These are phyloP conservation scores for Candida ficus DNA, from an alignment of 805 yeast genomes.

Conservation along the genomic window DNA sequence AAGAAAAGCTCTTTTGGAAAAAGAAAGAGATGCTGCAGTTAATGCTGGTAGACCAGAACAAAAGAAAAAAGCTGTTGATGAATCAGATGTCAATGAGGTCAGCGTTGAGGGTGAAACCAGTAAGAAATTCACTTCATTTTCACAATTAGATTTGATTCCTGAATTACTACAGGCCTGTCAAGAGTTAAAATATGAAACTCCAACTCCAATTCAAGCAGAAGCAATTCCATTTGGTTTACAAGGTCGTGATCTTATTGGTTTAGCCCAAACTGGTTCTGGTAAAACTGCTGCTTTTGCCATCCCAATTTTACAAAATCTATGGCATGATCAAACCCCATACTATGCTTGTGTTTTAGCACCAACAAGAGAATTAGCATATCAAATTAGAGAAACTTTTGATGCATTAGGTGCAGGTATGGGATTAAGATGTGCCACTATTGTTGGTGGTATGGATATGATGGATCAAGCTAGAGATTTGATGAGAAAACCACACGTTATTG, in stretches of 20 bases:
- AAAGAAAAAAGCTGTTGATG: too few species aligned
- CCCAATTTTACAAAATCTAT: conserved; percentile 85
- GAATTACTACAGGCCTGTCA: conserved; percentile 79
- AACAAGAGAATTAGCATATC: conserved; percentile 80
- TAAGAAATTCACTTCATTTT: conserved; percentile 39
- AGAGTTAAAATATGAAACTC: conserved; percentile 66
- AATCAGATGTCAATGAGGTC: too few species aligned
- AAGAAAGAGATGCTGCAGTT: conserved; percentile 5
- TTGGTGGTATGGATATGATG: conserved; percentile 99
- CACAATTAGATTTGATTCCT: conserved; percentile 61
- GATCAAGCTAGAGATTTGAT: conserved; percentile 92
- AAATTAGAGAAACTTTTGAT: conserved; percentile 90
- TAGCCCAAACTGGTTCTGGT: conserved; percentile 98
- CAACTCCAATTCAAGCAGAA: conserved; percentile 92
- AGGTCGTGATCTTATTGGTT: conserved; percentile 90
- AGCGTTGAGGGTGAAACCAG: too few species aligned
- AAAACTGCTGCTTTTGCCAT: conserved; percentile 98
- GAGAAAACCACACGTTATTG: conserved; percentile 90
- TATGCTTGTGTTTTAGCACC: conserved; percentile 87
- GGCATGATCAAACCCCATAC: conserved; percentile 85
- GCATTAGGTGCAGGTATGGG: conserved; percentile 93
- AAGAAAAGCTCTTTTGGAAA: conserved; percentile 31
- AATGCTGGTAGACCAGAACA: too few species aligned
- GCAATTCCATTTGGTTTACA: conserved; percentile 87
- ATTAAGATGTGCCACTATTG: conserved; percentile 79